Evolutionary conservation across 2,329 filamentous ascomycete species (phyloP), one percentile per base, ranked within the genome.

Genomic region (Hymenoscyphus infarciens): DNA sequence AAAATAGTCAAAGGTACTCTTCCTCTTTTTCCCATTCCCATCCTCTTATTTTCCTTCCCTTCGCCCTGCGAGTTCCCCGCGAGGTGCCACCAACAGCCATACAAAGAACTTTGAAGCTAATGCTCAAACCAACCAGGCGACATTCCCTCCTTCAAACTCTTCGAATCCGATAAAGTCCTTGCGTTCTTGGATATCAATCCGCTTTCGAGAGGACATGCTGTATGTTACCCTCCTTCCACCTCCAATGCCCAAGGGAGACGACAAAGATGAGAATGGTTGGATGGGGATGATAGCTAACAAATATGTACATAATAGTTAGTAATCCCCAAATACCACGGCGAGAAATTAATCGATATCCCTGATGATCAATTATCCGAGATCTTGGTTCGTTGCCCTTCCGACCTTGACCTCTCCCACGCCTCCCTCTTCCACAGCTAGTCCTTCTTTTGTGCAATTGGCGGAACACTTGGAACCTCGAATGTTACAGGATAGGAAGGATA

Each of bases 171-270:
- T 42, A 97, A 94, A 80, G 91, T 94, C 55, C 83, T 97, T 66
- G 95, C 95, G 10, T 99, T 99, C 77, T 89, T 99, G 69, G 95
- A 99, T 77, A 97, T 99, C 78, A 88, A 92, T 68, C 95, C 95
- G 3, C 80, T 98, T 25, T 92, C 88, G 77, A 85, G 85, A 74
- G 95, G 95, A 62, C 95, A 99, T 74, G 91, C 93, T 68, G 94
- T 97, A 82, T 72, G 87, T 77, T 35, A 3, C 56, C 52, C 35
- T 52, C 54, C 19, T 11, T n/a, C 16, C n/a, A 19, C n/a, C 10
- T n/a, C 42, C 42, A 42, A 11, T n/a, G 38, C 8, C 15, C 5
- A n/a, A 16, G 15, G 38, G 15, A 16, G 15, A n/a, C 1, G 38
- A 16, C 13, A 39, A 5, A 15, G 38, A 11, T 13, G 19, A 8